Evolutionary conservation across 2,329 filamentous ascomycete species (phyloP).

Genomic region (Leptoxyphium fumago): DNA sequence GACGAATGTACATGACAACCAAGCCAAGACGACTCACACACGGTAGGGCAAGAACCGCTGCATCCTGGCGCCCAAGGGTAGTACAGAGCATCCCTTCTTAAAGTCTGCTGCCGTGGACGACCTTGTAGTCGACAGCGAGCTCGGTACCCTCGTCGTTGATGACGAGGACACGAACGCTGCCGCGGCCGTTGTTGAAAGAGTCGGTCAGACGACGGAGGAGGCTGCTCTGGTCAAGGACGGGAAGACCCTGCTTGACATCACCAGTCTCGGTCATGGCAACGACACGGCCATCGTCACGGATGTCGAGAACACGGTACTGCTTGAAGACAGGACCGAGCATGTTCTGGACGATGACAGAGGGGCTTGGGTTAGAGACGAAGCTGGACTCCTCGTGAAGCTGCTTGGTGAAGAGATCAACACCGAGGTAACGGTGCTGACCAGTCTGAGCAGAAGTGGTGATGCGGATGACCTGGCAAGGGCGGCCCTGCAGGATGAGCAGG

Average conservation of each 20-base stretch:
- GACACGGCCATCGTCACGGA: constrained; percentile 66
- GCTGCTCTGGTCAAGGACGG: constrained; percentile 88
- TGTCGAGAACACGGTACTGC: constrained; percentile 99
- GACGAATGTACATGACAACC: too few species aligned
- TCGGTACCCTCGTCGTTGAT: constrained; percentile 87
- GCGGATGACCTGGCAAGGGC: constrained; percentile 98
- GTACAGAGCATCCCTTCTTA: constrained; percentile 24
- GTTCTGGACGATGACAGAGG: constrained; percentile 95
- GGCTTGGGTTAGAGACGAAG: constrained; percentile 92
- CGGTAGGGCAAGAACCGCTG: too few species aligned
- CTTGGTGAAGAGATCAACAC: constrained; percentile 99
- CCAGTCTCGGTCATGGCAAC: constrained; percentile 98
- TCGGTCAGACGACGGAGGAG: constrained; percentile 68
- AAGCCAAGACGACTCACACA: too few species aligned
- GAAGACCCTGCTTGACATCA: constrained; percentile 91
- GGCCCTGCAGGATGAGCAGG: constrained; percentile 96
- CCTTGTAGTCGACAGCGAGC: constrained; percentile 97
- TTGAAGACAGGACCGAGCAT: constrained; percentile 99
- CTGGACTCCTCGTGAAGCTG: constrained; percentile 97
- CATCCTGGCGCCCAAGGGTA: too few species aligned
- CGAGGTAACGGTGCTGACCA: constrained; percentile 98
- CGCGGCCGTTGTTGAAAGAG: constrained; percentile 81
- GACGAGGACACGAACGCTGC: constrained; percentile 87
- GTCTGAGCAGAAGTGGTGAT: constrained; percentile 97
- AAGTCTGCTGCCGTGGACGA: constrained; percentile 65